These are phyloP conservation scores for Trametes villosa DNA, from an alignment of 768 basidiomycete genomes.

Conservation along the genomic window DNA sequence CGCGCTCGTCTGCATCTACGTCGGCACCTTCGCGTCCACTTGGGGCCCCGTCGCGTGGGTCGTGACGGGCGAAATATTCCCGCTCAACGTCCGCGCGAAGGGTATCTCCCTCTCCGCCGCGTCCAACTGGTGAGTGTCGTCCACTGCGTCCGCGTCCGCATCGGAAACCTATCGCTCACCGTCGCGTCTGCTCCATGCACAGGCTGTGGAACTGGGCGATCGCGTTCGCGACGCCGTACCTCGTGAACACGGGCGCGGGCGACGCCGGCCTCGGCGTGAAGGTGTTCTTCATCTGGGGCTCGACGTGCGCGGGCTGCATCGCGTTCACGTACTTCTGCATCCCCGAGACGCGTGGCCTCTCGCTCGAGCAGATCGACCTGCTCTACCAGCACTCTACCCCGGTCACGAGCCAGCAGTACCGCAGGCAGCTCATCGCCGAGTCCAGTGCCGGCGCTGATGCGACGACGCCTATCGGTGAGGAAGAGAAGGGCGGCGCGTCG, in stretches of 20 bases:
- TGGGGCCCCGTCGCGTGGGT: conserved; percentile 75
- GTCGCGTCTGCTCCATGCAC: not conserved
- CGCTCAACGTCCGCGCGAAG: conserved; percentile 69
- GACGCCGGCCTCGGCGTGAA: conserved; percentile 30
- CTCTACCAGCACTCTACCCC: conserved; percentile 40
- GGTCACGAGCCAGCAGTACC: conserved; percentile 26
- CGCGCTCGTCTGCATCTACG: conserved; percentile 54
- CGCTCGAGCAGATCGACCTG: conserved; percentile 40
- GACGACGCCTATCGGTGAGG: not conserved
- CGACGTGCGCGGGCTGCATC: conserved; percentile 37
- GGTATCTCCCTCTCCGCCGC: conserved; percentile 73
- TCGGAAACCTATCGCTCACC: too few relatives aligned
- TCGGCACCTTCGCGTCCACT: conserved; percentile 47
- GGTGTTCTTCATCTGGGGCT: conserved; percentile 48
- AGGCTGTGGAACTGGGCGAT: conserved; percentile 46
- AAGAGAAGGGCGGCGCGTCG: not conserved
- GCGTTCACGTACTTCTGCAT: conserved; percentile 44
- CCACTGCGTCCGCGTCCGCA: too few relatives aligned
- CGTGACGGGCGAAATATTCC: conserved; percentile 47
- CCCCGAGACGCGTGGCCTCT: conserved; percentile 35
- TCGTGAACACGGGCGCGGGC: conserved; percentile 33
- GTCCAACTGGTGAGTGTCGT: conserved; percentile 55
- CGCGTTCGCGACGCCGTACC: conserved; percentile 40
- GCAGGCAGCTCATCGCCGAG: conserved; percentile 2
- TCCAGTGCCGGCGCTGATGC: not conserved